Base-by-base conservation (phyloP, 805 yeast species). In the Starmerella bombicola region DNA sequence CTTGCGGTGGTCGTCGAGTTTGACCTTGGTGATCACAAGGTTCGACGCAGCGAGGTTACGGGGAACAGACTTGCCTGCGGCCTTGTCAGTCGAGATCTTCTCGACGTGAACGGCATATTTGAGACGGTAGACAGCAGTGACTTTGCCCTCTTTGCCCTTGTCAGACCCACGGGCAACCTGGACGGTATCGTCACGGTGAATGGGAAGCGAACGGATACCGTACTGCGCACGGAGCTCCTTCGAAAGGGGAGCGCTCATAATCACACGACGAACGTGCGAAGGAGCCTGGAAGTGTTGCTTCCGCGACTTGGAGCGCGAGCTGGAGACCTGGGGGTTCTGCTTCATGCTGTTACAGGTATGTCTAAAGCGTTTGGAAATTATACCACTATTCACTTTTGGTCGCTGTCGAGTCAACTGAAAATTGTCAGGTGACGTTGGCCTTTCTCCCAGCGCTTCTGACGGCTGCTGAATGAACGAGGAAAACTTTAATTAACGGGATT, bases 231-330 rank as follows among this genome's bases (percentile, higher is more conserved):
- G 80, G 71, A 91, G 82, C 76, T 91, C 98, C 78, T 91, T 91
- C 62, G 97, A 88, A 66, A 91, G 78, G 64, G 97, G 96, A 68
- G 98, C 97, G 63, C 96, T 81, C 79, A 91, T 74, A 69, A 91
- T 73, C 58, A 70, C 73, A 74, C 97, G 83, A 74, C 96, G 83
- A 65, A 73, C 83, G 58, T 88, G 80, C 56, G 98, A 88, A 64
- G 97, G 93, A 60, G 98, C 93, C 63, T 74, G 74, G 88, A 91
- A 91, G 80, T 91, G 82, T 70, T 97, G 97, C 83, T 91, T 91
- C 82, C 98, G 86, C 70, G 96, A 76, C 80, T 91, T 91, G 71
- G 93, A 81, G 78, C 98, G 91, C 67, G 95, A 86, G 69, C 93
- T 79, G 64, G 98, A 85, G 70, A 91, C 97, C 95, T 91, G 56